Evolutionary conservation across 495 filamentous ascomycete genomes (phyloP).

Genomic region (Schizothecium vesticola): DNA sequence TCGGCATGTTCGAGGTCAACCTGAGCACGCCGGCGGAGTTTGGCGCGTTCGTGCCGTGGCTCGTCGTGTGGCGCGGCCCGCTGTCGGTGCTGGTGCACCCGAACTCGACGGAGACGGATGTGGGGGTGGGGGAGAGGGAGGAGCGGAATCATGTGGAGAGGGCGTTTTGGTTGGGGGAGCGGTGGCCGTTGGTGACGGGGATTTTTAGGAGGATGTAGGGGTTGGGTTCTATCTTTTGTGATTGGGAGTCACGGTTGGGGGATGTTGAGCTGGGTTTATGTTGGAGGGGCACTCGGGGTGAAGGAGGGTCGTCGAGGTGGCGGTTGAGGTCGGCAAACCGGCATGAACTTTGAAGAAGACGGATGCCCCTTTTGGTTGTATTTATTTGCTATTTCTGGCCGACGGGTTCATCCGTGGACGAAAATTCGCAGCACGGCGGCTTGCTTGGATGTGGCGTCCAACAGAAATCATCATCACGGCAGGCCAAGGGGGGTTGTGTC

Average conservation of each 20-base stretch:
- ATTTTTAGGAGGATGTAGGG: constrained; percentile 44
- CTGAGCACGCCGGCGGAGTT: constrained; percentile 81
- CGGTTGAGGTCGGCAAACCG: not conserved
- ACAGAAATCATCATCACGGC: not conserved
- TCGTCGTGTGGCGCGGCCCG: constrained; percentile 77
- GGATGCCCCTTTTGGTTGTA: not conserved
- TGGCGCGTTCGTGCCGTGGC: constrained; percentile 80
- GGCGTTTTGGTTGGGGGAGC: constrained; percentile 81
- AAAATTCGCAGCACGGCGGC: not conserved
- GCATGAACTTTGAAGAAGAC: not conserved
- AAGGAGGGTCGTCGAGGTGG: not conserved
- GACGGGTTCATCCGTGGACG: not conserved
- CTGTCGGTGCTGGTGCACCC: constrained; percentile 77
- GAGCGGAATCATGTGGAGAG: constrained; percentile 64
- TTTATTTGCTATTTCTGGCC: not conserved
- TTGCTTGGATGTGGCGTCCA: not conserved
- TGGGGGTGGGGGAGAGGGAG: constrained; percentile 38
- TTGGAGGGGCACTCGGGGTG: not conserved
- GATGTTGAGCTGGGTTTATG: not conserved
- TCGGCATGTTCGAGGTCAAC: constrained; percentile 92
- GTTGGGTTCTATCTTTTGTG: too few relatives aligned
- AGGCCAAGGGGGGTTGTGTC: not conserved
- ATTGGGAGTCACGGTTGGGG: not conserved
- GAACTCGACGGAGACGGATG: constrained; percentile 54
- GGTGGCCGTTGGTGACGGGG: constrained; percentile 60